Base-by-base conservation (phyloP, 495 filamentous ascomycete genomes). In the Lophiostoma macrostomum region DNA sequence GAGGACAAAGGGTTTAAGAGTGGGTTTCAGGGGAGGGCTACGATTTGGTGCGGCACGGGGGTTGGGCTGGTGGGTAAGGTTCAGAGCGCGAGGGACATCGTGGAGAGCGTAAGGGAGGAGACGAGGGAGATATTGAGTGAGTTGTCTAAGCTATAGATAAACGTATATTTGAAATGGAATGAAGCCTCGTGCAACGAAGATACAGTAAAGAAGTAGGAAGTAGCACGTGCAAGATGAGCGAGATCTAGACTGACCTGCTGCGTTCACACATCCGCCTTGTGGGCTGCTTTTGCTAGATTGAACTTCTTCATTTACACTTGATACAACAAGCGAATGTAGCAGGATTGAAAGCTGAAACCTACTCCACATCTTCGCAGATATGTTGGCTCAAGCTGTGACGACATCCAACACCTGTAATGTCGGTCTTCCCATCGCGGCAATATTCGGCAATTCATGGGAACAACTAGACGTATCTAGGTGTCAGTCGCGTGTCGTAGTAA, bases 31-130 rank as follows among this genome's bases (percentile, higher is more conserved):
- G 81, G 81, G 8, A 73, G 85, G 61, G 68, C 85, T 50, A 80
- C 83, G 5, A 85, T 83, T 12, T 90, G 87, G 74, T 83, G 82
- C 4, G 79, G 78, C 1, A 74, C 78, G 3, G 70, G 71, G 8
- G 64, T 81, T 7, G 79, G 79, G 6, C 61, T 81, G 56, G 71
- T 80, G 28, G 69, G 64, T n/a, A 68, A 71, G 45, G 70, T 78
- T 5, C 60, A 67, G 53, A 49, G 49, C 40, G 79, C 78, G 0
- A 70, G 22, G 18, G 66, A 67, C 11, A 76, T 81, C 45, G 68
- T 78, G 8, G 45, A 64, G 53, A 59, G 69, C 40, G 63, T 70
- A 14, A 70, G 63, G 64, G 46, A 43, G 44, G 61, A 54, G n/a
- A 66, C 50, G 34, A 56, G 6, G 25, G 37, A 37, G 20, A 28